Conservation (phyloP, 176 grass and related monocot genomes). For the Aegilops sharonensis region DNA sequence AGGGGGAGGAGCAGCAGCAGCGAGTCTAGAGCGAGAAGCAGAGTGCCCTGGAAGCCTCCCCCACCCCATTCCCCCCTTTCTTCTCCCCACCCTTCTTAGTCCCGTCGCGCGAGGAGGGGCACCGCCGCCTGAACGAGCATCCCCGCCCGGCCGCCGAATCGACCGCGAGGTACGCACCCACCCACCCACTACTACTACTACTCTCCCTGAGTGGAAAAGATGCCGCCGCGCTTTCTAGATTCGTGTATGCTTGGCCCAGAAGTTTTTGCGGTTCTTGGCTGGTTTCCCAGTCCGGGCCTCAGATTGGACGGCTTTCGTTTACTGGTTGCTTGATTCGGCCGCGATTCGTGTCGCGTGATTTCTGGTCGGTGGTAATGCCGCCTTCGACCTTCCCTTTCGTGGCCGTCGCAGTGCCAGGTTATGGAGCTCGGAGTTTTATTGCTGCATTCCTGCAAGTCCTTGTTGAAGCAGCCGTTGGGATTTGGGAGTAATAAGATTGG, state of each 20-base stretch:
- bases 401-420: neutral
- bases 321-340: neutral
- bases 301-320: neutral
- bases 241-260: neutral
- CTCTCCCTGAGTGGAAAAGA: neutral
- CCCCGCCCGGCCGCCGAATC: neutral
- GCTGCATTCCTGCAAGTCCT: neutral
- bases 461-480: neutral
- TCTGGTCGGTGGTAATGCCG: neutral
- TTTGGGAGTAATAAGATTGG: neutral
- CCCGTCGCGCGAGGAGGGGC: neutral
- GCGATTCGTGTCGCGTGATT: neutral
- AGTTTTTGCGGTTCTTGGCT: neutral
- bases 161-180: slow-evolving; percentile 25
- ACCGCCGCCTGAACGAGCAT: neutral
- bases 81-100: slow-evolving; percentile 10
- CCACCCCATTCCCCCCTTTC: neutral
- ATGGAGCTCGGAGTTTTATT: neutral
- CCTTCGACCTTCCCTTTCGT: slow-evolving; percentile 9
- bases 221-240: neutral
- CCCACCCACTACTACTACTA: neutral
- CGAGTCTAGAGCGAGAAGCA: slow-evolving; percentile 28
- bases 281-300: neutral
- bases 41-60: slow-evolving; percentile 29
- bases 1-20: neutral